Base-by-base conservation (phyloP, 441 rosid species). In the Dalechampia spathulata region DNA sequence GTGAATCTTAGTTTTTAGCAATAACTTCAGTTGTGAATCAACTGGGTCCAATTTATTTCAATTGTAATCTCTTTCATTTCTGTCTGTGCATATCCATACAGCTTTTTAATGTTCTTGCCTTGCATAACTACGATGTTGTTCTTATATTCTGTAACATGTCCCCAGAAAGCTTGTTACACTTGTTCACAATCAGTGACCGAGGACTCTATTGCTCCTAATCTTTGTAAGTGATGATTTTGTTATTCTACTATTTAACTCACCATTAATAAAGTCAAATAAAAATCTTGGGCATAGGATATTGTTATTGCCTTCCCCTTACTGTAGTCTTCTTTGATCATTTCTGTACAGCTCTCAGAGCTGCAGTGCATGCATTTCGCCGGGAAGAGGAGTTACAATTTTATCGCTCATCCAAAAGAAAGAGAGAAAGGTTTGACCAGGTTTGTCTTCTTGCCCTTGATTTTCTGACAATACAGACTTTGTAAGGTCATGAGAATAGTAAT, bases 391-490 rank as follows among this genome's bases (percentile, higher is more conserved):
- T 82, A 64, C 90, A 71, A 39, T 72, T 69, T 21, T 75, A 75
- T 66, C 83, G 85, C 52, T 72, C 79, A 49, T 74, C 83, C 38
- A 89, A 92, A 74, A 82, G 94, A 64, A 85, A 76, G 73, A 85
- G 91, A 77, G 96, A 92, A 55, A 86, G 82, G 70, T 80, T 71
- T 78, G 96, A 92, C 50, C 96, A 83, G 85, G 93, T 83, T 69
- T 76, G 66, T 57, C 56, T 9, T 39, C 15, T 47, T 49, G 14
- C 47, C 30, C 32, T 27, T 6, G 26, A 52, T 52, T 60, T 38
- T 50, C 25, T 54, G 26, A 17, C n/a, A 34, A 30, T 28, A 42
- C 49, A 16, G 3, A 30, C 21, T 53, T 32, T 12, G 2, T 20
- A 44, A 34, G 17, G 40, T 25, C 39, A 16, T 41, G 23, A 20